Conservation (phyloP, 371 early-diverging fungal species). For the Rhizopus delemar region DNA sequence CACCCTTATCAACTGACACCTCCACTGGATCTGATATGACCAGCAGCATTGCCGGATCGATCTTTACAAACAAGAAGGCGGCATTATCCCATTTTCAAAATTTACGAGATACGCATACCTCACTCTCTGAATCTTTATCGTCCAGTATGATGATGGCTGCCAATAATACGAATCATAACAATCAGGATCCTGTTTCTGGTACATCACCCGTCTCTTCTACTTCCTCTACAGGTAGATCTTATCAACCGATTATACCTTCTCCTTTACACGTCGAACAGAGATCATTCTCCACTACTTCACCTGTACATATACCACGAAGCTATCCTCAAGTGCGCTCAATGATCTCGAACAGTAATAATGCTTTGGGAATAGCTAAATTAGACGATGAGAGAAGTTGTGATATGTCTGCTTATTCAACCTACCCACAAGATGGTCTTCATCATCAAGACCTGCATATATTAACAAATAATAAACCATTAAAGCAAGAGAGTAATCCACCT, state of each 20-base stretch:
- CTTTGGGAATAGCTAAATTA: conserved; percentile 5
- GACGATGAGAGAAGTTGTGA: conserved; percentile 11
- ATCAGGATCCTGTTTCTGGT: background rate
- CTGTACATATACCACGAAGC: conserved; percentile 31
- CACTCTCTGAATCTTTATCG: conserved; percentile 27
- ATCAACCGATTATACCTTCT: conserved; percentile 29
- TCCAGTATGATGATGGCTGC: conserved; percentile 20
- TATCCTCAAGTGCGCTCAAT: conserved; percentile 18
- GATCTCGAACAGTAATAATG: conserved; percentile 6
- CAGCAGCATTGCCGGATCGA: conserved; percentile 8
- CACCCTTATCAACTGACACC: conserved; percentile 7
- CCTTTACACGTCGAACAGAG: conserved; percentile 24
- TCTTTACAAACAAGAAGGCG: conserved; percentile 8
- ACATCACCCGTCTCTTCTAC: conserved; percentile 24
- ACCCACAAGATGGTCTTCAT: conserved; percentile 25
- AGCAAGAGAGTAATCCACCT: background rate
- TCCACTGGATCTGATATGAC: conserved; percentile 9
- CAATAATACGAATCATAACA: conserved; percentile 1
- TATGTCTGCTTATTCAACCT: conserved; percentile 24
- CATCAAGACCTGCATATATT: conserved; percentile 7
- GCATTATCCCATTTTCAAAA: conserved; percentile 40
- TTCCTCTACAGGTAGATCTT: conserved; percentile 29
- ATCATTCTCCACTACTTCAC: conserved; percentile 9
- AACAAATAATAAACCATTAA: background rate
- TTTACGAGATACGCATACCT: conserved; percentile 33